Conservation (phyloP, 805 yeast genomes). For the Lipomyces chichibuensis region DNA sequence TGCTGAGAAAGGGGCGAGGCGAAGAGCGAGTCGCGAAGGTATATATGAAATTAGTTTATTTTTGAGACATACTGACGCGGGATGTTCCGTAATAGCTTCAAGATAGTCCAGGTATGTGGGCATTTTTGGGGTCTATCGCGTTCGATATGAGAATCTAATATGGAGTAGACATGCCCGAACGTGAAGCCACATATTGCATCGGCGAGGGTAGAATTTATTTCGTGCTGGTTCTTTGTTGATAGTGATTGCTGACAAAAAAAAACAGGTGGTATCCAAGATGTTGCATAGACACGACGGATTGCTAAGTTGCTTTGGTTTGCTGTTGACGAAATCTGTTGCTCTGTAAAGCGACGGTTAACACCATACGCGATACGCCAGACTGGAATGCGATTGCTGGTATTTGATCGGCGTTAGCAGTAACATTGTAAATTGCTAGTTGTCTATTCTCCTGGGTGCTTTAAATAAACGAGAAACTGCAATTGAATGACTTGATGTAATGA, state of each 20-base stretch:
- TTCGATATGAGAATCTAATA: neutral
- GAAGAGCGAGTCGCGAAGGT: slow-evolving; percentile 76
- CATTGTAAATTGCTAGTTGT: neutral
- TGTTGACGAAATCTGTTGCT: neutral
- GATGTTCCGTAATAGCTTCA: slow-evolving; percentile 48
- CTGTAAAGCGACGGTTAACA: neutral
- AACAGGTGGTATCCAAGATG: slow-evolving; percentile 35
- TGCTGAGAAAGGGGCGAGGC: slow-evolving; percentile 74
- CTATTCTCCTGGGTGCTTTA: neutral
- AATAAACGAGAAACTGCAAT: neutral
- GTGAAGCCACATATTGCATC: slow-evolving; percentile 73
- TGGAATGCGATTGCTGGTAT: neutral
- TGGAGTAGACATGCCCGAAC: slow-evolving; percentile 66
- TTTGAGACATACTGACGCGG: neutral
- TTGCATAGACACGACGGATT: slow-evolving; percentile 9
- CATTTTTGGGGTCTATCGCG: neutral
- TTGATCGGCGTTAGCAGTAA: neutral
- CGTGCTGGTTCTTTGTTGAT: neutral
- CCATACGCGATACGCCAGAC: neutral
- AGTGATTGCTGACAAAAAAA: slow-evolving; percentile 1
- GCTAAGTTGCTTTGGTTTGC: slow-evolving; percentile 9
- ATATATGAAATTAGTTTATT: neutral
- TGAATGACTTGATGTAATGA: neutral
- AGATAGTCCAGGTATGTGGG: slow-evolving; percentile 61
- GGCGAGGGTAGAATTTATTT: slow-evolving; percentile 52